Percentiles rank a stretch among this genome's conserved stretches.
Conservation (phyloP, 306 rosid genomes). For the Ormosia emarginata region DNA sequence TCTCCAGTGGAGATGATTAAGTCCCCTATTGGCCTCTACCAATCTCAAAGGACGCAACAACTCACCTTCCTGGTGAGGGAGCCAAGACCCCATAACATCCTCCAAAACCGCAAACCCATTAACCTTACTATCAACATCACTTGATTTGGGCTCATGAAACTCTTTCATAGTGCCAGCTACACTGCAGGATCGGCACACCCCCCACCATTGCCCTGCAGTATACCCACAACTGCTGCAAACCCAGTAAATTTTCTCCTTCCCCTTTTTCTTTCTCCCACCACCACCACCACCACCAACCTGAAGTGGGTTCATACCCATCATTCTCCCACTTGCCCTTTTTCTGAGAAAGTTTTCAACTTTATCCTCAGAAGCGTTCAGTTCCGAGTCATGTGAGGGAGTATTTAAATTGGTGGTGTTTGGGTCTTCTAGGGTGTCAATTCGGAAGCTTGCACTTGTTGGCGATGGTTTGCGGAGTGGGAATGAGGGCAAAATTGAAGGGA, state of each 20-base stretch:
- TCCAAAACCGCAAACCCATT: slow-evolving; percentile 52
- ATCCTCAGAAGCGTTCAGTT: not conserved
- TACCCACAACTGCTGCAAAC: slow-evolving; percentile 79
- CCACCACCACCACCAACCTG: too few relatives aligned
- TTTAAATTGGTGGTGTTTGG: too few relatives aligned
- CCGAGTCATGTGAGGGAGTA: not conserved
- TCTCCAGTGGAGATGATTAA: too few relatives aligned
- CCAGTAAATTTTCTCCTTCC: too few relatives aligned
- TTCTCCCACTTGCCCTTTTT: slow-evolving; percentile 18
- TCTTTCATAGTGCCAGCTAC: slow-evolving; percentile 45
- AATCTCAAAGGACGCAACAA: too few relatives aligned
- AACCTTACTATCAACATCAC: slow-evolving; percentile 11
- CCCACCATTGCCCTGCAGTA: slow-evolving; percentile 82
- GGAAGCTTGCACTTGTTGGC: too few relatives aligned
- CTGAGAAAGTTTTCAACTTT: slow-evolving; percentile 5
- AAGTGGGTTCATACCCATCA: slow-evolving; percentile 22
- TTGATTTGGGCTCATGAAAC: slow-evolving; percentile 36
- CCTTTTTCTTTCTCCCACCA: too few relatives aligned
- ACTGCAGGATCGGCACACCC: slow-evolving; percentile 57
- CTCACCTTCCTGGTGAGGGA: too few relatives aligned
- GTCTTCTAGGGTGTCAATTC: too few relatives aligned
- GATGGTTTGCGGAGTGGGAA: too few relatives aligned
- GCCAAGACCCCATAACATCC: slow-evolving; percentile 28
- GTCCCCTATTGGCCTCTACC: too few relatives aligned
- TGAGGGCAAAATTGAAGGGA: too few relatives aligned